Conservation (phyloP, 1,284 basidiomycete species). For the Caloboletus firmus region DNA sequence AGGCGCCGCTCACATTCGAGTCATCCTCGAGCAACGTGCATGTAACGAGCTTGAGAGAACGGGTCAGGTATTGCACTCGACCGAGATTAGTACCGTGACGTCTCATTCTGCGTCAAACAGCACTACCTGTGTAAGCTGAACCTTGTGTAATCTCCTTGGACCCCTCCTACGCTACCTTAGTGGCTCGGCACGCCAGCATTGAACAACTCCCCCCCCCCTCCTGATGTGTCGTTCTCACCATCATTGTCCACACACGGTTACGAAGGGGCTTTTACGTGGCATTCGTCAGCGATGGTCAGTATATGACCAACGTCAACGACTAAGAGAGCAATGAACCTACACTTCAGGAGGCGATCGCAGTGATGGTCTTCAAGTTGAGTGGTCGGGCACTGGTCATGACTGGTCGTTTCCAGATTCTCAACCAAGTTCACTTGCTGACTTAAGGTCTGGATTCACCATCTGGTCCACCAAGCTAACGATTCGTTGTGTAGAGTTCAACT, state of each 20-base stretch:
- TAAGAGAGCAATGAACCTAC: background rate
- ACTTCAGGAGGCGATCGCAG: too few species aligned
- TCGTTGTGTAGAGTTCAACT: slow-evolving; percentile 1
- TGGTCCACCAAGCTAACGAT: background rate
- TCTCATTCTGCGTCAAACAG: background rate
- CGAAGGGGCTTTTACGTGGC: too few species aligned
- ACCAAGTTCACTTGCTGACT: too few species aligned
- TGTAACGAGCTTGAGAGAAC: too few species aligned
- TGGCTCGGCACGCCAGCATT: background rate
- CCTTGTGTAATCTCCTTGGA: background rate
- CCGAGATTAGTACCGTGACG: background rate
- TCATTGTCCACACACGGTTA: background rate
- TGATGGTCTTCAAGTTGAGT: too few species aligned
- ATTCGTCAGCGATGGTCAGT: background rate
- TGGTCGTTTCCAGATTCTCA: too few species aligned
- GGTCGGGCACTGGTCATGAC: too few species aligned
- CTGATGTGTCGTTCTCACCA: background rate
- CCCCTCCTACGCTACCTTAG: background rate
- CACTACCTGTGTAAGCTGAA: background rate
- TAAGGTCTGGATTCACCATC: background rate
- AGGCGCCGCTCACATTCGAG: background rate
- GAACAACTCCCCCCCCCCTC: background rate
- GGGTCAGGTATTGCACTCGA: background rate
- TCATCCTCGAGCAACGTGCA: background rate
- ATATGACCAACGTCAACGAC: background rate